These are phyloP conservation scores for Lepidopterella palustris DNA, from an alignment of 495 filamentous ascomycete genomes.

Conservation along the genomic window DNA sequence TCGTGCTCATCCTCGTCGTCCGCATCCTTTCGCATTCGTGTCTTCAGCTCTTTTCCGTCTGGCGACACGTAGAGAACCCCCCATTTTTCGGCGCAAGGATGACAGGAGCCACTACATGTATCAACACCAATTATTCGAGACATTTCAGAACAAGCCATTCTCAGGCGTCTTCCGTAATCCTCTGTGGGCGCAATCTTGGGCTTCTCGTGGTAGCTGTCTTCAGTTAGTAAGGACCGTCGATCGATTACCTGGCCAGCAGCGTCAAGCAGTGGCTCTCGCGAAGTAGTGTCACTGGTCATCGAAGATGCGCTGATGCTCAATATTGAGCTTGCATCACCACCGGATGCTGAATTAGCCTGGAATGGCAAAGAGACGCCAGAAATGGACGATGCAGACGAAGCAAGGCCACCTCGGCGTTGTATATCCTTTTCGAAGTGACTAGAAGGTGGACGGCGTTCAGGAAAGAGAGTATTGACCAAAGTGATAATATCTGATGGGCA, in stretches of 20 bases:
- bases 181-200: constrained; percentile 32
- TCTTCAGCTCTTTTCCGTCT: constrained; percentile 60
- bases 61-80: constrained; percentile 68
- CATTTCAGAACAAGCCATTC: constrained; percentile 61
- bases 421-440: constrained; percentile 38
- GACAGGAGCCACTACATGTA: constrained; percentile 53
- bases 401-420: constrained; percentile 43
- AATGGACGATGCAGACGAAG: constrained; percentile 60
- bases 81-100: constrained; percentile 69
- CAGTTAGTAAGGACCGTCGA: constrained; percentile 2
- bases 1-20: constrained; percentile 60
- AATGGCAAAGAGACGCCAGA: constrained; percentile 52
- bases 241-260: constrained; percentile 32
- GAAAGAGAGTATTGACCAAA: constrained; percentile 64
- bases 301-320: constrained; percentile 63
- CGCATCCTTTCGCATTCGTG: constrained; percentile 65
- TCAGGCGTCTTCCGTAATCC: constrained; percentile 39
- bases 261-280: constrained; percentile 57
- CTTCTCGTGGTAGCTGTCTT: constrained; percentile 15
- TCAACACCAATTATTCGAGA: constrained; percentile 53
- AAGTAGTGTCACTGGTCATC: constrained; percentile 59
- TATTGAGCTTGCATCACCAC: constrained; percentile 45
- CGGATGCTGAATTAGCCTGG: constrained; percentile 22
- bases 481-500: constrained; percentile 68
- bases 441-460: constrained; percentile 53